Evolutionary conservation across 2,329 filamentous ascomycete genomes (phyloP), one percentile per base, ranked within the genome.

Genomic region (Talaromyces sp.): DNA sequence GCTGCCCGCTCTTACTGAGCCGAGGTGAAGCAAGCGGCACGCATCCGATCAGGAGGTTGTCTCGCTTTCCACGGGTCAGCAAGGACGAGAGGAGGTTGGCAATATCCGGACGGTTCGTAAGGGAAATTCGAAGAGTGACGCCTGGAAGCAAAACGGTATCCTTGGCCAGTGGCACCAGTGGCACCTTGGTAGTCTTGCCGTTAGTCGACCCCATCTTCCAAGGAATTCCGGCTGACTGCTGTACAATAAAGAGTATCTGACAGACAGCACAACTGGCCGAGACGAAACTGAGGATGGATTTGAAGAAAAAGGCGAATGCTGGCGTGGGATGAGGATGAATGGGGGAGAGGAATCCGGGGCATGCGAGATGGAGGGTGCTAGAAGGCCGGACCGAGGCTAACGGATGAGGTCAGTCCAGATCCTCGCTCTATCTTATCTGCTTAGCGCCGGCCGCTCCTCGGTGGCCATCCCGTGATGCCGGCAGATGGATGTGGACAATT

Each of bases 91-190:
- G 87, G 52, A 98, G 85, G 57, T 94, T 90, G 59, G 92, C 89
- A 67, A 98, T 89, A 76, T 98, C 95, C 67, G 91, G 87, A 57
- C 94, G 91, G 75, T 89, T 88, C 47, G 89, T 87, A 58, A 97
- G 89, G 60, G 91, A 87, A 66, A 98, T 90, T 68, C 93, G 89
- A 68, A 96, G 85, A 57, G 93, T 87, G 61, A 93, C 87, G 65
- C 92, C 92, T 4, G 95, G 95, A 9, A 96, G 85, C 47, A 98
- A 86, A 67, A 97, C 90, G 65, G 87, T 85, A 66, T 89, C 90
- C 71, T 89, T 87, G 59, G 91, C 87, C 51, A 98, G 85, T 42
- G 92, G 91, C 67, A 98, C 89, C 69, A 98, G 79, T 53, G 94
- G 90, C 36, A 96, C 68, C 67, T 76, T 79, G 60, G 72, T 75